Conservation (phyloP, 805 yeast species). For the Pichia cabralensis region DNA sequence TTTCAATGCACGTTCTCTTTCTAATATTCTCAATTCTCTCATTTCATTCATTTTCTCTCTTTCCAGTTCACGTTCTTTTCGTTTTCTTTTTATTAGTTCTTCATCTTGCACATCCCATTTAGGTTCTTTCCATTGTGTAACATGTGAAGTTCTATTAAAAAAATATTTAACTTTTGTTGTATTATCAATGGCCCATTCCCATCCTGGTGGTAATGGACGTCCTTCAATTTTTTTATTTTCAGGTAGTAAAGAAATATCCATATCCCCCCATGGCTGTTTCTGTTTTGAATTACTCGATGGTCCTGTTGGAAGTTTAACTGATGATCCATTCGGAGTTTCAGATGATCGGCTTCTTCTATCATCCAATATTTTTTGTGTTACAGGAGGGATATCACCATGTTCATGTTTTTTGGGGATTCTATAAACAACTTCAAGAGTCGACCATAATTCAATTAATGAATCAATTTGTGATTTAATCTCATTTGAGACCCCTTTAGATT, state of each 20-base stretch:
- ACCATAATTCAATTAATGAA: constrained; percentile 57
- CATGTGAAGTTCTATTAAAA: constrained; percentile 38
- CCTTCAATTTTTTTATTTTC: constrained; percentile 20
- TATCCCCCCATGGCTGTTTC: constrained; percentile 14
- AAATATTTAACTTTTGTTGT: constrained; percentile 39
- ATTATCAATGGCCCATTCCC: constrained; percentile 50
- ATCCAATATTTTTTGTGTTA: constrained; percentile 9
- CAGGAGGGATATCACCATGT: too few relatives aligned
- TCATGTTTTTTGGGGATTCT: constrained; percentile 61
- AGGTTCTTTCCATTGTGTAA: constrained; percentile 57
- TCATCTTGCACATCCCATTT: constrained; percentile 7
- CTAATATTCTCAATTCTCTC: constrained; percentile 24
- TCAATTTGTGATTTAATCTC: constrained; percentile 29
- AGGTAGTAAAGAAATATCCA: constrained; percentile 12
- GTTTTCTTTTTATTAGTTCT: constrained; percentile 6
- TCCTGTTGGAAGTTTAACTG: constrained; percentile 6
- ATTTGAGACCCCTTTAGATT: background rate
- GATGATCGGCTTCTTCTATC: constrained; percentile 17
- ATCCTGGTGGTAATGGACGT: constrained; percentile 45
- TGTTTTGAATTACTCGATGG: constrained; percentile 6
- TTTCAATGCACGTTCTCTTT: constrained; percentile 20
- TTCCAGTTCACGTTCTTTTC: constrained; percentile 17
- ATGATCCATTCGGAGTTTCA: constrained; percentile 2
- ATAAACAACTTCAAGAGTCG: constrained; percentile 66
- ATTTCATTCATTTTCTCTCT: constrained; percentile 16